Evolutionary conservation across 176 grass and related monocot genomes (phyloP).

Genomic region (Pontederia crassipes): DNA sequence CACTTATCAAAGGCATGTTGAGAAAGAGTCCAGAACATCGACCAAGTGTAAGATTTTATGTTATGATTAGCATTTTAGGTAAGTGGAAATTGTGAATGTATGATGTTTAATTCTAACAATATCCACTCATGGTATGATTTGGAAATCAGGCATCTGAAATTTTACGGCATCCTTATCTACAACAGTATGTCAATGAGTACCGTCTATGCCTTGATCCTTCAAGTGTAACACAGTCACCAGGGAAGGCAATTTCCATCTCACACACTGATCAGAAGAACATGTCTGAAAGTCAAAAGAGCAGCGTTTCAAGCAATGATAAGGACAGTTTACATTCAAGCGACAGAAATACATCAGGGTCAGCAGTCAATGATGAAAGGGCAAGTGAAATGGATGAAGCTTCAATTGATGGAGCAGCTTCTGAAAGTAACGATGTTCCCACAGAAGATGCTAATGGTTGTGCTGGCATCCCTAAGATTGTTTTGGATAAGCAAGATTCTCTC

Average conservation of each 20-base stretch:
- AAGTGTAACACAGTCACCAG: constrained; percentile 27
- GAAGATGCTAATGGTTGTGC: constrained; percentile 37
- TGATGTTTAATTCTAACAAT: constrained; percentile 21
- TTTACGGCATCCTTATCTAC: constrained; percentile 66
- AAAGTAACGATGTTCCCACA: constrained; percentile 18
- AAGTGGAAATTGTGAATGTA: neutral
- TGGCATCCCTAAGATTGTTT: constrained; percentile 23
- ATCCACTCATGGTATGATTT: constrained; percentile 16
- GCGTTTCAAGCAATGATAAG: constrained; percentile 68
- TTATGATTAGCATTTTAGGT: neutral
- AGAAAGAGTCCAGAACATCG: constrained; percentile 95
- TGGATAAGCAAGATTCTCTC: constrained; percentile 42
- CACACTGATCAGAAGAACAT: constrained; percentile 48
- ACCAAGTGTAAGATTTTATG: constrained; percentile 58
- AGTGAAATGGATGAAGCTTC: constrained; percentile 28
- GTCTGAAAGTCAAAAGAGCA: constrained; percentile 75
- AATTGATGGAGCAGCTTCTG: constrained; percentile 23
- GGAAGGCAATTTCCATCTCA: constrained; percentile 44
- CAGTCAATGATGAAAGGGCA: constrained; percentile 29
- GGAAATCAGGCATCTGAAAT: constrained; percentile 79
- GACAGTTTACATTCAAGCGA: constrained; percentile 71
- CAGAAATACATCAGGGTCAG: constrained; percentile 36
- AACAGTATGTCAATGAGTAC: constrained; percentile 60
- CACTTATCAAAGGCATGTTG: constrained; percentile 86
- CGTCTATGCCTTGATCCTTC: constrained; percentile 33